Base-by-base conservation (phyloP, 2,329 filamentous ascomycete species). In the Diaporthe ampelina region DNA sequence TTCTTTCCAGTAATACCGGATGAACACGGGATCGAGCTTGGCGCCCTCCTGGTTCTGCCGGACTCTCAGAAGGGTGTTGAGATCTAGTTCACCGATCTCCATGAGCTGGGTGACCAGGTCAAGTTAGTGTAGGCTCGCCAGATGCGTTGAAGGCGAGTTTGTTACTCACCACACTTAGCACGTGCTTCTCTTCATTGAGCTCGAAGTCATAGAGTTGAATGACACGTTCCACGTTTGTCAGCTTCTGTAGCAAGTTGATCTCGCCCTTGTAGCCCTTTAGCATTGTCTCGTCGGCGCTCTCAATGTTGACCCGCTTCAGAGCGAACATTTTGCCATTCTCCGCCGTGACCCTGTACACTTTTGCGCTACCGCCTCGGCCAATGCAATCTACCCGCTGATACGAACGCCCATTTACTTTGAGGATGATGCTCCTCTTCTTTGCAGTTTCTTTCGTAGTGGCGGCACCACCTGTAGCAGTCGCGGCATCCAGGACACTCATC, bases 1-100 rank as follows among this genome's bases (percentile, higher is more conserved):
- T 84, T 99, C 97, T 83, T 97, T 97, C 97, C 97, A 99, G 87
- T 98, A 98, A 84, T 94, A 97, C n/a, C 97, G 93, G 17, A 97
- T 95, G 82, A 98, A 98, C 70, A 93, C 94, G 1, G 94, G 89
- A 81, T 99, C 97, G 75, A 99, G 93, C 75, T 89, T 90, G 52
- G 94, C 91, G 71, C 93, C 91, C 75, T 95, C 93, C 0, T 88
- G 90, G 79, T 92, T 94, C 79, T 94, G 86, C 13, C 92, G 91
- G 77, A 92, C 90, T 48, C 92, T 92, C 77, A 99, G 89, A 71
- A 98, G 91, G 72, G 93, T 94, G 81, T 97, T 94, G 80, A 99
- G 90, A 83, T 99, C 97, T 29, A 96, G 91, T 84, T 99, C 97
- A 77, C 97, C 97, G 81, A 98, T 94, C 85, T 99, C 97, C 95